phyloP scores from a whole-genome alignment of 768 basidiomycete genomes.

The Pulveroboletus sp. region DNA sequence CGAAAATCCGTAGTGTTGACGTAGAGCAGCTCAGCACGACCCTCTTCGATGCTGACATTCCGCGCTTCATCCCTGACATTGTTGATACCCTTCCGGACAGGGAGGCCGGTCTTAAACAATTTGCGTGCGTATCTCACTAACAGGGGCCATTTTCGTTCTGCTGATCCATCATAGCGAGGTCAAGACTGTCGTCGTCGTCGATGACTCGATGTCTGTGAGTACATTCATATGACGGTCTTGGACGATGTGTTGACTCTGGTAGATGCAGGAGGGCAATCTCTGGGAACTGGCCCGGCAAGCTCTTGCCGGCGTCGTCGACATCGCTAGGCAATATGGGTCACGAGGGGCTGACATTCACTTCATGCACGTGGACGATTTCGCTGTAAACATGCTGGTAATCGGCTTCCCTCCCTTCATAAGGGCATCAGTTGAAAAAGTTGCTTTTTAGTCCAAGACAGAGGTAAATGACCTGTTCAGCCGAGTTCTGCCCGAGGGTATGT shows the following conservation, averaged over 20 bases:
- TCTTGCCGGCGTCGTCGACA: conserved; percentile 37
- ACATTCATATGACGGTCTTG: not conserved
- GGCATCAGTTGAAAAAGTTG: not conserved
- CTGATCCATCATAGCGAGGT: not conserved
- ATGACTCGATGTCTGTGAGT: not conserved
- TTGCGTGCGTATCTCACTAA: not conserved
- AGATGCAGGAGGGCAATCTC: conserved; percentile 39
- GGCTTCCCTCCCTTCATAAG: not conserved
- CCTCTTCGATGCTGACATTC: too few species aligned
- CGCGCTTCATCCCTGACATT: too few species aligned
- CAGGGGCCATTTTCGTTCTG: not conserved
- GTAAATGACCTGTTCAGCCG: conserved; percentile 25
- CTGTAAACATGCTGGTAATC: conserved; percentile 23
- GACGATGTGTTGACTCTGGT: not conserved
- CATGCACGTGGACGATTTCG: conserved; percentile 34
- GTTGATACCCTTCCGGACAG: too few species aligned
- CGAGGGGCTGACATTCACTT: conserved; percentile 41
- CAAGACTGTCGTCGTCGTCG: not conserved
- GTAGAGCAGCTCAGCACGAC: too few species aligned
- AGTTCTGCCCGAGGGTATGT: conserved; percentile 10
- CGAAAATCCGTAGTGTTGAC: too few species aligned
- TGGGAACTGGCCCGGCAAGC: conserved; percentile 40
- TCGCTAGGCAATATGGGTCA: conserved; percentile 33
- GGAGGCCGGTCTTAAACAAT: not conserved
- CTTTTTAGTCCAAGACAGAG: conserved; percentile 17